Evolutionary conservation across 1,284 basidiomycete species (phyloP), one percentile per base, ranked within the genome.

Genomic region (Sanguinoderma infundibulare): DNA sequence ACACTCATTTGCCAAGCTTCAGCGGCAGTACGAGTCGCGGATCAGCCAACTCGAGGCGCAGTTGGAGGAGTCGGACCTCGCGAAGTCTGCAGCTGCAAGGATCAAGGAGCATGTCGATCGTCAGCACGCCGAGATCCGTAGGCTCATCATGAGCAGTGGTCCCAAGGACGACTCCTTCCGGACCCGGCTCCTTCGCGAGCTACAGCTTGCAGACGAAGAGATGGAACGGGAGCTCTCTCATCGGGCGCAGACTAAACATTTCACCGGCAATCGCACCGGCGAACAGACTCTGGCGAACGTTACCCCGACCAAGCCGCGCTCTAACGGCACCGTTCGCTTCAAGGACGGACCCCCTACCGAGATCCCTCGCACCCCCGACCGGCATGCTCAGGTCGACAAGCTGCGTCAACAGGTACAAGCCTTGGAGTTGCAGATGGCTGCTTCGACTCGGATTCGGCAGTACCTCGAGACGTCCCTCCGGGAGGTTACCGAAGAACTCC

Each of bases 71-170:
- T 77, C 82, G 5, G 82, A 87, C 60, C 75, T 78, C 26, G 80
- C 84, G 0, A 80, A 81, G 59, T 72, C 77, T 1, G 83, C 82
- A 22, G 82, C 84, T 5, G 73, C 82, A 5, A 81, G 79, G 60
- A 87, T 91, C 70, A 85, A 82, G 66, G 84, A 85, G 46, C 85
- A 83, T 53, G 82, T 91, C 26, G 86, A 87, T 65, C 83, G 81
- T 24, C 89, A 91, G 60, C 89, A 91, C 67, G 83, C 83, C 24
- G 90, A 92, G 67, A 83, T 92, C 46, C 85, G 89, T 6, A 78
- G 84, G 17, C 76, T 91, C 14, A 83, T 92, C 59, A 80, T 85
- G 75, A 81, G 79, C 51, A 81, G 80, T 58, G 82, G 80, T 14
- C 83, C 85, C 10, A 80, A 82, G 51, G 89, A 92, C 62, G 81